A percentile compares a stretch with the other conserved stretches of the same genome.
Conservation (phyloP, 2,329 filamentous ascomycete species). For the Thelonectria rubi region DNA sequence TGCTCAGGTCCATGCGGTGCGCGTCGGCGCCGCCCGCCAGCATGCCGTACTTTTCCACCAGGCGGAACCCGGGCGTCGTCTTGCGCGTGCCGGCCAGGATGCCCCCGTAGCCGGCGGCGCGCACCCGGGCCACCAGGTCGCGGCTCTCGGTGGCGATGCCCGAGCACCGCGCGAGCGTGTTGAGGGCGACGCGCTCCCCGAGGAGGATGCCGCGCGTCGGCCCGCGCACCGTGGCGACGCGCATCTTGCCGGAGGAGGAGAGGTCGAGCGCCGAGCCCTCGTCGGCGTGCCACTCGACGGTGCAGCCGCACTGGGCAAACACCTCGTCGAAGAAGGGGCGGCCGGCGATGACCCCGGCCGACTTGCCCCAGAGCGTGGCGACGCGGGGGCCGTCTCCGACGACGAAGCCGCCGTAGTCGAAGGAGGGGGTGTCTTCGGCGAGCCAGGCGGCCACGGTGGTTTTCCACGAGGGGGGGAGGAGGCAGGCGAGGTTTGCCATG, state of each 20-base stretch:
- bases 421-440: slow-evolving; percentile 93
- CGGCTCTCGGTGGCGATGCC: slow-evolving; percentile 81
- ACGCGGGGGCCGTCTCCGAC: slow-evolving; percentile 76
- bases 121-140: slow-evolving; percentile 63
- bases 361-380: slow-evolving; percentile 75
- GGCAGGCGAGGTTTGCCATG: slow-evolving; percentile 59
- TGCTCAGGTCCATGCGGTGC: slow-evolving; percentile 88
- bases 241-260: slow-evolving; percentile 58
- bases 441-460: slow-evolving; percentile 84
- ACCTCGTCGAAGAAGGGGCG: slow-evolving; percentile 96
- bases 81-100: slow-evolving; percentile 94
- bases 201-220: slow-evolving; percentile 83
- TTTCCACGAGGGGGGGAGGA: slow-evolving; percentile 88
- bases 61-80: slow-evolving; percentile 92
- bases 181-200: slow-evolving; percentile 93
- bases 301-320: slow-evolving; percentile 87
- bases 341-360: slow-evolving; percentile 84
- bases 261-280: slow-evolving; percentile 78
- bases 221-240: slow-evolving; percentile 83
- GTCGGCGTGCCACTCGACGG: slow-evolving; percentile 84
- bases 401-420: slow-evolving; percentile 97
- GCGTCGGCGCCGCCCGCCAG: slow-evolving; percentile 90
- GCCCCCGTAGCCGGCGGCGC: slow-evolving; percentile 78
- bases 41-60: slow-evolving; percentile 99
- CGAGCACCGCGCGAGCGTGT: slow-evolving; percentile 88